Evolutionary conservation across 1,284 basidiomycete genomes (phyloP), one percentile per base, ranked within the genome.

Genomic region (Malassezia yamatoensis): DNA sequence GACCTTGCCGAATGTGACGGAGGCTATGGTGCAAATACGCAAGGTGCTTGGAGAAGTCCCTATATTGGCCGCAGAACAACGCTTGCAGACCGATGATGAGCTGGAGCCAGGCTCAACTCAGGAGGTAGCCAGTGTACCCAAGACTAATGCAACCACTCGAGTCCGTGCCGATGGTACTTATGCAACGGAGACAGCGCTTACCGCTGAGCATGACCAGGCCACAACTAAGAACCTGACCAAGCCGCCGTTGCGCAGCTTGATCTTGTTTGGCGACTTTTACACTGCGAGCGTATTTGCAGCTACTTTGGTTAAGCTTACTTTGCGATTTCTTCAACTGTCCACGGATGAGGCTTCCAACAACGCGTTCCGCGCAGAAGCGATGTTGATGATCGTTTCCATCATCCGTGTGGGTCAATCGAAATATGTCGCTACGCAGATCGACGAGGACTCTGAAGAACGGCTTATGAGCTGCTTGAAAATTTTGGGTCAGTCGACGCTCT

Each of bases 151-250:
- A 20, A 79, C 77, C 0, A 81, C 80, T 0, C 77, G 80, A 13
- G 87, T 98, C 1, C 79, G 96, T 40, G 90, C 90, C 18, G 94
- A 99, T 71, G 94, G 94, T 13, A 98, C 93, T 2, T 98, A 98
- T 74, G 93, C 91, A 0, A 96, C 91, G 4, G 94, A 98, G 78
- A 89, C 89, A 0, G 88, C 88, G 11, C 96, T 86, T 77, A 80
- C 80, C 12, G 84, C 84, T 24, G 83, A 83, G 47, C 80, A 83
- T 20, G 80, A 82, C 41, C 78, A 80, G 41, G 76, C 88, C 50
- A 87, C 91, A 63, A 83, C 85, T 38, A 85, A 87, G 61, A 81
- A 85, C 32, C 86, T 88, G 29, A 78, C 83, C 20, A 96, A 96
- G 77, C 93, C 93, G 2, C 90, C 91, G 33, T 78, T 98, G 49